phyloP scores from a whole-genome alignment of 805 yeast species.

The Komagataella ulmi region DNA sequence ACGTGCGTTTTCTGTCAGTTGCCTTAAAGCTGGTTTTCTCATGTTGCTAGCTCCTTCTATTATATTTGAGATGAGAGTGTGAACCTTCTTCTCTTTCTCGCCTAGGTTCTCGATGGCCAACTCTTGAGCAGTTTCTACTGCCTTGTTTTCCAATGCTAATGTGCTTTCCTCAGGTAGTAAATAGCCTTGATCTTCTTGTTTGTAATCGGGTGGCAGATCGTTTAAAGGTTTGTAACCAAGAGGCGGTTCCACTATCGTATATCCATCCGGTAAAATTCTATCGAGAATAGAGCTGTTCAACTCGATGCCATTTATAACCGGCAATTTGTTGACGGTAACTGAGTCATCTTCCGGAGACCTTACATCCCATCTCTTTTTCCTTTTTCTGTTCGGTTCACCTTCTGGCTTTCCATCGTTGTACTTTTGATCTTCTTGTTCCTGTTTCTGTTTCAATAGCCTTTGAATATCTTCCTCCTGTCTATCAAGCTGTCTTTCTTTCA shows the following conservation, averaged over 20 bases:
- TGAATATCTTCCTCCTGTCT: constrained; percentile 16
- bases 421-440: constrained; percentile 4
- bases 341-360: constrained; percentile 19
- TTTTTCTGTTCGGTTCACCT: background rate
- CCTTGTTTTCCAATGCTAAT: constrained; percentile 13
- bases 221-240: constrained; percentile 23
- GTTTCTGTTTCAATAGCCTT: constrained; percentile 11
- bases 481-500: constrained; percentile 26
- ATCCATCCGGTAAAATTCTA: constrained; percentile 39
- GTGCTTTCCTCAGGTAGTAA: constrained; percentile 37
- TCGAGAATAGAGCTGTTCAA: constrained; percentile 34
- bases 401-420: constrained; percentile 2
- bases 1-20: constrained; percentile 48
- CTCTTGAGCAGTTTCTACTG: constrained; percentile 16
- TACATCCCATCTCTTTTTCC: constrained; percentile 32
- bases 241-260: constrained; percentile 29
- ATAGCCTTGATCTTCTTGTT: constrained; percentile 21
- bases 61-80: constrained; percentile 51
- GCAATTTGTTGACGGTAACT: constrained; percentile 5
- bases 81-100: constrained; percentile 43
- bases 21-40: constrained; percentile 59
- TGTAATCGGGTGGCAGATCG: constrained; percentile 22
- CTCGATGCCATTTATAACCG: constrained; percentile 19
- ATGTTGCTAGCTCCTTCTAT: constrained; percentile 66
- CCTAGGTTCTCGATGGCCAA: constrained; percentile 49